These are phyloP conservation scores for Leucocoprinus sp. DNA, from an alignment of 768 basidiomycete species.

Conservation along the genomic window DNA sequence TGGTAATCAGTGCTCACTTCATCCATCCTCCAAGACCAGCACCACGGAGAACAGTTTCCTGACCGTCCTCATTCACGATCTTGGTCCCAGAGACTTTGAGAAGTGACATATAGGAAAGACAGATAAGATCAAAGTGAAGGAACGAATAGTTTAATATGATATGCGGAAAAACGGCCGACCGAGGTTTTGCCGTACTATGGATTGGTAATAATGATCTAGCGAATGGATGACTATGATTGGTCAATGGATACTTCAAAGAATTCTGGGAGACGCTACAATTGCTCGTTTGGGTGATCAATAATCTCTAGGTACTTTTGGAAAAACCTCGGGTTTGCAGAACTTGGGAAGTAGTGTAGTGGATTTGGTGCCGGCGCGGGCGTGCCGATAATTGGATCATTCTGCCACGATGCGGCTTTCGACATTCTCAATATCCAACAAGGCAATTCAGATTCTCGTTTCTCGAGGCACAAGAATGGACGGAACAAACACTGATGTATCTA, in stretches of 20 bases:
- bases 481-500: neutral
- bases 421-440: neutral
- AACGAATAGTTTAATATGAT: neutral
- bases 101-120: constrained; percentile 35
- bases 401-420: neutral
- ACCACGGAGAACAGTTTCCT: constrained; percentile 56
- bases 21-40: constrained; percentile 84
- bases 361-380: neutral
- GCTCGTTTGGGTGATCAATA: neutral
- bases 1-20: constrained; percentile 40
- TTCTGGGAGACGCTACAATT: no score
- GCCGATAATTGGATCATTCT: neutral
- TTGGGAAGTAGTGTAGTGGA: neutral
- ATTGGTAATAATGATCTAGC: no score
- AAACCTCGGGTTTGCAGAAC: neutral
- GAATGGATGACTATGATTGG: no score
- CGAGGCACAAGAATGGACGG: neutral
- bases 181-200: constrained; percentile 14
- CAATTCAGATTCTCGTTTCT: neutral
- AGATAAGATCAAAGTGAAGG: neutral
- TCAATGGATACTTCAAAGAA: no score
- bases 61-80: constrained; percentile 47
- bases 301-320: neutral
- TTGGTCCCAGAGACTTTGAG: constrained; percentile 52
- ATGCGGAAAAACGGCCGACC: constrained; percentile 11